Conservation (phyloP, 306 rosid genomes). For the Luffa aegyptiaca region DNA sequence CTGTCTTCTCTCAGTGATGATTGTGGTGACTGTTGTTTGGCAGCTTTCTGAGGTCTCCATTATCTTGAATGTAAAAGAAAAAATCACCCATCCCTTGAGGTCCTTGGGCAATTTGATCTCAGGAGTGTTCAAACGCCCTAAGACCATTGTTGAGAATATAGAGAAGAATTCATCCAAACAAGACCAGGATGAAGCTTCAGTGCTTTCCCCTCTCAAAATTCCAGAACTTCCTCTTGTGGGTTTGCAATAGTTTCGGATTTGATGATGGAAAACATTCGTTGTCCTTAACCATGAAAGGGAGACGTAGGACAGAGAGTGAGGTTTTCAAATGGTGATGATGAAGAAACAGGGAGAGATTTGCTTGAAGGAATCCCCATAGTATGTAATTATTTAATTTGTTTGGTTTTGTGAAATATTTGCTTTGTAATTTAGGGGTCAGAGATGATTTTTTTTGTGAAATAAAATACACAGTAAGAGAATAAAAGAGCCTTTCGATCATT, state of each 20-base stretch:
- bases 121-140: slow-evolving; percentile 22
- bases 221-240: slow-evolving; percentile 30
- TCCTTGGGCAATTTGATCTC: slow-evolving; percentile 30
- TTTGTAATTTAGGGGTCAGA: neutral
- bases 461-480: neutral
- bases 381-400: neutral
- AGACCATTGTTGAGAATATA: slow-evolving; percentile 9
- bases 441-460: neutral
- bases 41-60: slow-evolving; percentile 66
- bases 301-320: neutral
- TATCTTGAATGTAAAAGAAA: slow-evolving; percentile 40
- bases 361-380: neutral
- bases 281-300: neutral
- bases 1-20: slow-evolving; percentile 77
- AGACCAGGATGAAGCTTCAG: slow-evolving; percentile 1
- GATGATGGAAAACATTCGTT: slow-evolving; percentile 10
- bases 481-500: neutral
- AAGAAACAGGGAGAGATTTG: neutral
- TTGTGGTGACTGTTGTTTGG: slow-evolving; percentile 65
- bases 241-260: neutral
- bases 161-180: slow-evolving; percentile 15
- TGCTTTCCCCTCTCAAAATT: slow-evolving; percentile 25
- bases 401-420: neutral
- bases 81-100: slow-evolving; percentile 47
- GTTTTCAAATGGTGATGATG: neutral